A percentile compares a stretch with the other conserved stretches of the same genome.
These are phyloP conservation scores for Kickxella alabastrina DNA, from an alignment of 192 early-diverging fungal genomes.

Conservation along the genomic window DNA sequence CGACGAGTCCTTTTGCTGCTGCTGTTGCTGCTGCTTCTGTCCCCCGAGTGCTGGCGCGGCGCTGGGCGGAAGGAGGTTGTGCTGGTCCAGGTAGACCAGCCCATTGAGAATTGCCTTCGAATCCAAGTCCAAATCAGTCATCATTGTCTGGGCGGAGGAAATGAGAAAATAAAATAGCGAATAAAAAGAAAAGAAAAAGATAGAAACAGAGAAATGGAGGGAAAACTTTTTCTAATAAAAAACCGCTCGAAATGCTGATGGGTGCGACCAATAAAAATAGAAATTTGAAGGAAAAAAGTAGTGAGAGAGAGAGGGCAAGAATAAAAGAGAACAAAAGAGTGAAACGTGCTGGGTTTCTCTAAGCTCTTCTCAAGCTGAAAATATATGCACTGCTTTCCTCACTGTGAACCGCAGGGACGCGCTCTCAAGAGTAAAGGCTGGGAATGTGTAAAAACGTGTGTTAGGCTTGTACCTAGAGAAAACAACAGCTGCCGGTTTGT, in stretches of 20 bases:
- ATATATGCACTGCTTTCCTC: no score
- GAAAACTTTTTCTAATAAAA: conserved; percentile 1
- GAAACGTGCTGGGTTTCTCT: no score
- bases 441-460: no score
- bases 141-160: conserved; percentile 13
- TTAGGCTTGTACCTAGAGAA: no score
- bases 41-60: conserved; percentile 10
- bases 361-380: background rate
- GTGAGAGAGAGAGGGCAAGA: background rate
- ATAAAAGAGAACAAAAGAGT: no score
- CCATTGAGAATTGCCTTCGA: conserved; percentile 51
- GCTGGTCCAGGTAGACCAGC: conserved; percentile 46
- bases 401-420: no score
- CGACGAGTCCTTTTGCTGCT: background rate
- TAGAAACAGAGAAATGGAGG: background rate
- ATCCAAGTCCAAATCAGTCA: conserved; percentile 51
- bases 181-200: background rate
- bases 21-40: conserved; percentile 6
- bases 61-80: conserved; percentile 37
- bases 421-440: no score
- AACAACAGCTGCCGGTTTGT: no score
- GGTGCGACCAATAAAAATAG: no score
- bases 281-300: conserved; percentile 2
- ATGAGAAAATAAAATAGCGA: background rate
- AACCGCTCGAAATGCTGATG: no score